These are phyloP conservation scores for Suillus weaverae DNA, from an alignment of 768 basidiomycete species.

Conservation along the genomic window DNA sequence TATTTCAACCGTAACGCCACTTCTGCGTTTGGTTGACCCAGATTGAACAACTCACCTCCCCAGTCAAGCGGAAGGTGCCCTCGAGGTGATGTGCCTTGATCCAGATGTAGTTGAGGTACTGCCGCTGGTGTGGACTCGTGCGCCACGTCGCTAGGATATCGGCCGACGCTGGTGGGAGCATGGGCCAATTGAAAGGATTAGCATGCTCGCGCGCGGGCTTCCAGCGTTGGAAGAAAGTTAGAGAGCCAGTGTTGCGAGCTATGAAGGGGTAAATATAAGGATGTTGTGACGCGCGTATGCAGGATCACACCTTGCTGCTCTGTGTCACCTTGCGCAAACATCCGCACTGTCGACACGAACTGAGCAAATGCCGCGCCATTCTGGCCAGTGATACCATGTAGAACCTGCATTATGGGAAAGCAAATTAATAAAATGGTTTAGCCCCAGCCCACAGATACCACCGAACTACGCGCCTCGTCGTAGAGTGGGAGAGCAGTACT, in stretches of 20 bases:
- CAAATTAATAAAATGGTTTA: not conserved
- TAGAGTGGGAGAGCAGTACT: slow-evolving; percentile 30
- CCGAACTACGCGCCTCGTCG: slow-evolving; percentile 25
- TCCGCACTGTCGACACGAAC: slow-evolving; percentile 28
- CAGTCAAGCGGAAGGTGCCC: not conserved
- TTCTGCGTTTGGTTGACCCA: not conserved
- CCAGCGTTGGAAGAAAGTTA: slow-evolving; percentile 34
- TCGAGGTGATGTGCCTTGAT: slow-evolving; percentile 29
- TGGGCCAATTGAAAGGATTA: slow-evolving; percentile 34
- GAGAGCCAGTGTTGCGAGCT: slow-evolving; percentile 18
- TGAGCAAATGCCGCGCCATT: slow-evolving; percentile 19
- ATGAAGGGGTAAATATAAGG: not conserved
- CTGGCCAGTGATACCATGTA: slow-evolving; percentile 23
- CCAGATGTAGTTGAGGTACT: slow-evolving; percentile 32
- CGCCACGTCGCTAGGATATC: slow-evolving; percentile 31
- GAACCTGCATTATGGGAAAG: slow-evolving; percentile 19
- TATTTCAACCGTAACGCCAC: not conserved
- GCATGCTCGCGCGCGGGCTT: slow-evolving; percentile 33
- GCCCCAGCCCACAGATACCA: not conserved
- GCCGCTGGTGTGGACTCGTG: slow-evolving; percentile 23
- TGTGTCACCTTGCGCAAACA: slow-evolving; percentile 25
- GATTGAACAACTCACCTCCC: not conserved
- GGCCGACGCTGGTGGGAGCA: slow-evolving; percentile 26
- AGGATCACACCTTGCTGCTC: slow-evolving; percentile 26
- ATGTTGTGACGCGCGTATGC: not conserved